Evolutionary conservation across 1,284 basidiomycete genomes (phyloP).

Genomic region (Trametes versicolor): DNA sequence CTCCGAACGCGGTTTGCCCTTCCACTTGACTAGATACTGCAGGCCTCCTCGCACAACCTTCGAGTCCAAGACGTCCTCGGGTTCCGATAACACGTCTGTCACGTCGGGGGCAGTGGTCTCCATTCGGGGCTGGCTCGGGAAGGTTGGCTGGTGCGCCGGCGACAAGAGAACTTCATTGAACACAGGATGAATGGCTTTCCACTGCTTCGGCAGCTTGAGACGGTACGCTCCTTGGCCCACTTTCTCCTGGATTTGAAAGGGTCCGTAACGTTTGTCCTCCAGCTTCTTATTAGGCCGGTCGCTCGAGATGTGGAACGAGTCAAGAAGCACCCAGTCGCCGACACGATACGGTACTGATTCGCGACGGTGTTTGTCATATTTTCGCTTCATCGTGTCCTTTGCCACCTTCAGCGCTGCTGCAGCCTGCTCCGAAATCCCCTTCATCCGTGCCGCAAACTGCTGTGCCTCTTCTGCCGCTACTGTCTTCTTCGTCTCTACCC

Average conservation of each 20-base stretch:
- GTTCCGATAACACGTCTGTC: background rate
- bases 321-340: constrained; percentile 46
- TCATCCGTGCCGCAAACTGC: constrained; percentile 18
- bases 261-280: constrained; percentile 44
- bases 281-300: constrained; percentile 46
- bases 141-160: constrained; percentile 16
- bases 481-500: constrained; percentile 6
- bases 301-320: constrained; percentile 41
- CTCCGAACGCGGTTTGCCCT: constrained; percentile 20
- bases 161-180: constrained; percentile 47
- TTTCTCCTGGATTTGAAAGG: constrained; percentile 44
- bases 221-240: constrained; percentile 41
- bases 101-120: constrained; percentile 5
- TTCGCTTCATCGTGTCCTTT: constrained; percentile 20
- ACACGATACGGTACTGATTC: constrained; percentile 24
- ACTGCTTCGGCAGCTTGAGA: constrained; percentile 44
- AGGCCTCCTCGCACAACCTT: constrained; percentile 6
- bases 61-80: constrained; percentile 15
- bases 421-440: constrained; percentile 15
- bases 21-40: constrained; percentile 30
- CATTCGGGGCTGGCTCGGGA: constrained; percentile 11
- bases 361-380: constrained; percentile 11
- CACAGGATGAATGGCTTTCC: constrained; percentile 47
- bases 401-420: constrained; percentile 1
- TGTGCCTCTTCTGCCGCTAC: background rate